Conservation (phyloP, 305 asterid genomes). For the Salvia sclarea region DNA sequence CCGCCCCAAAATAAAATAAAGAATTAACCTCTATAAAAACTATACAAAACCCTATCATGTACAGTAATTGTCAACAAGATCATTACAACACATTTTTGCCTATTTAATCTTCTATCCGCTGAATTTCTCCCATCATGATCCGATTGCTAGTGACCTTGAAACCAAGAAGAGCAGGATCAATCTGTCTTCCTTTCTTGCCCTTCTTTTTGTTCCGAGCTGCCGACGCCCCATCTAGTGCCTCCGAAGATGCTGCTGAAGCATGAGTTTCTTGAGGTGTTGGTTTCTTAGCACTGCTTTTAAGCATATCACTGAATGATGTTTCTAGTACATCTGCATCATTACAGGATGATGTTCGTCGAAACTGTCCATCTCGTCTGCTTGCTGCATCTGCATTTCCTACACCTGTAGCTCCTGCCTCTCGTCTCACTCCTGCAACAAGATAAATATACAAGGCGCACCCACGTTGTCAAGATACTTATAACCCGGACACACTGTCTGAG, state of each 20-base stretch:
- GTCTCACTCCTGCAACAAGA: conserved; percentile 39
- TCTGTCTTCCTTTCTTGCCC: conserved; percentile 95
- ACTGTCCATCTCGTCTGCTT: conserved; percentile 62
- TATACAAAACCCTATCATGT: conserved; percentile 34
- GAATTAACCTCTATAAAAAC: conserved; percentile 26
- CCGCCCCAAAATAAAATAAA: conserved; percentile 13
- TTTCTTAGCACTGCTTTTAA: conserved; percentile 78
- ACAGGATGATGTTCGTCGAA: conserved; percentile 67
- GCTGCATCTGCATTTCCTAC: conserved; percentile 51
- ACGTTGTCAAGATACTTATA: not conserved
- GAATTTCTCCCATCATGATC: conserved; percentile 99
- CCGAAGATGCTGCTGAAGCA: conserved; percentile 39
- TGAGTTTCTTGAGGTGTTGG: conserved; percentile 57
- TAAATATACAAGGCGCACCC: not conserved
- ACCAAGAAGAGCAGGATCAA: conserved; percentile 97
- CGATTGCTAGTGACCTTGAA: conserved; percentile 98
- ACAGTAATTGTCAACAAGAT: conserved; percentile 27
- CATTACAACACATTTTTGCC: conserved; percentile 19
- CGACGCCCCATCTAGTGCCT: conserved; percentile 43
- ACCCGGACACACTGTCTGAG: too few relatives aligned
- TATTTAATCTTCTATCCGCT: conserved; percentile 73
- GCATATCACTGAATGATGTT: conserved; percentile 97
- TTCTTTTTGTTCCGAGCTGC: conserved; percentile 74
- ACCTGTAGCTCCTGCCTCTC: conserved; percentile 44
- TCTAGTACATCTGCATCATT: conserved; percentile 84